These are phyloP conservation scores for Cantharellus anzutake DNA, from an alignment of 768 basidiomycete genomes.

Conservation along the genomic window DNA sequence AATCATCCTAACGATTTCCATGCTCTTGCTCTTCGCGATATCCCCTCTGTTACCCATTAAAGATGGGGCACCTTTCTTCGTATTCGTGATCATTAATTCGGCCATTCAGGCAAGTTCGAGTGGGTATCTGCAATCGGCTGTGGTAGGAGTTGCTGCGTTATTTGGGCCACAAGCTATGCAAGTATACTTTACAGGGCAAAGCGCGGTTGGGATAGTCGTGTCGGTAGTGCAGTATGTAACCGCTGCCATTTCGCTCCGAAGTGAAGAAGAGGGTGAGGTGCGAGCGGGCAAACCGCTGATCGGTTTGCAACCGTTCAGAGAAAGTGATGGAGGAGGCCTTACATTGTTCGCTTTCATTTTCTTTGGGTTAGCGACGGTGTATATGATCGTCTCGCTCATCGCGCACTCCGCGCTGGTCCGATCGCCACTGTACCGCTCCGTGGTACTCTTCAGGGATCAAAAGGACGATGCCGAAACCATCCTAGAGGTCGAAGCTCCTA, in stretches of 20 bases:
- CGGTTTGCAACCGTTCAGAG: neutral
- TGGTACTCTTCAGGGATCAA: conserved; percentile 10
- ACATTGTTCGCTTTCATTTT: conserved; percentile 39
- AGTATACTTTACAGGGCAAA: conserved; percentile 13
- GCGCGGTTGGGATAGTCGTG: conserved; percentile 19
- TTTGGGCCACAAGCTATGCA: conserved; percentile 61
- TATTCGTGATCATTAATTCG: conserved; percentile 44
- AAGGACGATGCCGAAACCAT: neutral
- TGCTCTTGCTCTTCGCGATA: conserved; percentile 40
- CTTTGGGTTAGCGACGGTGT: conserved; percentile 49
- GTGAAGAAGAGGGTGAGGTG: neutral
- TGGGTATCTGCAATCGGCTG: conserved; percentile 57
- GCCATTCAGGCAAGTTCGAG: conserved; percentile 41
- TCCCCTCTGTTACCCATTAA: conserved; percentile 39
- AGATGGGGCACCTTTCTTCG: conserved; percentile 36
- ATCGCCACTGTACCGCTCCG: conserved; percentile 37
- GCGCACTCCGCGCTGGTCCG: conserved; percentile 39
- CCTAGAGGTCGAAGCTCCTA: neutral
- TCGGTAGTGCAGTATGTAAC: conserved; percentile 15
- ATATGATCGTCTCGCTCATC: conserved; percentile 33
- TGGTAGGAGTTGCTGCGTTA: conserved; percentile 59
- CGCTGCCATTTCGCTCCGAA: conserved; percentile 8
- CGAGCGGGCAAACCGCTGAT: neutral
- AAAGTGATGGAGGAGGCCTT: neutral
- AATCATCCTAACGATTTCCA: conserved; percentile 11